These are phyloP conservation scores for Cercospora berteroae DNA, from an alignment of 2,329 filamentous ascomycete genomes.

Conservation along the genomic window DNA sequence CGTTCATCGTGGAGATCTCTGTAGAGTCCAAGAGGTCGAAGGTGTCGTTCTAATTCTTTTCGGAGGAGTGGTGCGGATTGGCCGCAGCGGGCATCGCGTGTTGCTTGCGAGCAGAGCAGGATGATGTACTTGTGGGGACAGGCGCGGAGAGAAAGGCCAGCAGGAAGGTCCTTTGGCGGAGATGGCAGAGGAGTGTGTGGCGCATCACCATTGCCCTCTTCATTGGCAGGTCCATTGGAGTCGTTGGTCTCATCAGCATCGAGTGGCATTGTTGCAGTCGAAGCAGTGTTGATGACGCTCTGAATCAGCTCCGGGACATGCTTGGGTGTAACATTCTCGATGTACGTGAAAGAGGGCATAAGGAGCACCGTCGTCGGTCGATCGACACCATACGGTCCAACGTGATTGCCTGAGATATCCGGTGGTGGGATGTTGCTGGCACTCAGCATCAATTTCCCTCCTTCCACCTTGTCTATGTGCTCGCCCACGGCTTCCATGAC, in stretches of 20 bases:
- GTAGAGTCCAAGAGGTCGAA: slow-evolving; percentile 79
- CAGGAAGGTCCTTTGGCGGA: slow-evolving; percentile 29
- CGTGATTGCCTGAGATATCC: slow-evolving; percentile 57
- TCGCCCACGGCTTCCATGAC: slow-evolving; percentile 55
- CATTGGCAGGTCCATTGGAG: slow-evolving; percentile 10
- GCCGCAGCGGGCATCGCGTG: slow-evolving; percentile 91
- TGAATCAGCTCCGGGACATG: slow-evolving; percentile 70
- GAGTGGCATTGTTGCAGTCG: slow-evolving; percentile 71
- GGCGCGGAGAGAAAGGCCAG: slow-evolving; percentile 56
- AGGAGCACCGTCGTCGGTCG: slow-evolving; percentile 77
- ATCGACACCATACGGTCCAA: slow-evolving; percentile 50
- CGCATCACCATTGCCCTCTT: slow-evolving; percentile 16
- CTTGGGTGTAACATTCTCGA: slow-evolving; percentile 79
- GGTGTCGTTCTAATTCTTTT: slow-evolving; percentile 83
- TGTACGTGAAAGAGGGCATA: slow-evolving; percentile 76
- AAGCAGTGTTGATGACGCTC: slow-evolving; percentile 65
- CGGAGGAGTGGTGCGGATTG: slow-evolving; percentile 88
- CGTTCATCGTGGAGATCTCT: slow-evolving; percentile 85
- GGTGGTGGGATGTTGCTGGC: slow-evolving; percentile 88
- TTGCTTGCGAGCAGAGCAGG: slow-evolving; percentile 89
- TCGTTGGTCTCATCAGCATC: slow-evolving; percentile 10
- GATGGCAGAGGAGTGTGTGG: slow-evolving; percentile 18
- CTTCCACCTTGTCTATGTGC: slow-evolving; percentile 29
- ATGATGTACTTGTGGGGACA: slow-evolving; percentile 84
- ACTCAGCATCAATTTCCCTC: slow-evolving; percentile 76